A percentile compares a stretch with the other conserved stretches of the same genome.
Conservation (phyloP, 306 rosid genomes). For the Potentilla sterilis region DNA sequence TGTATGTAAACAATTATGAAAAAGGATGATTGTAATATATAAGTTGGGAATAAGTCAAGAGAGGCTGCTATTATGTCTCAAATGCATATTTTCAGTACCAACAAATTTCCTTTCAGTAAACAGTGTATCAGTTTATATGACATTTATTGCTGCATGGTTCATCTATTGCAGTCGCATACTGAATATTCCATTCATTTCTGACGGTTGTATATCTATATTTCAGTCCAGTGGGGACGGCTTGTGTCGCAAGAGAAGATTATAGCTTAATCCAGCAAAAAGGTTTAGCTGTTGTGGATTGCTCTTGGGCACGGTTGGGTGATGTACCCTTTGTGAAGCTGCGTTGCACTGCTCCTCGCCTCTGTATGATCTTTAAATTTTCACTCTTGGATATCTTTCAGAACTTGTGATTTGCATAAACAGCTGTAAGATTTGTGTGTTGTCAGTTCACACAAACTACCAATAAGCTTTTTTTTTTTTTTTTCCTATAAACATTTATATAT, state of each 20-base stretch:
- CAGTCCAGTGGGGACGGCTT: constrained; percentile 87
- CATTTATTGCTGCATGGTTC: neutral
- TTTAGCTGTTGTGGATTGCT: constrained; percentile 96
- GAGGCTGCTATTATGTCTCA: constrained; percentile 1
- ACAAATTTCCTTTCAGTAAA: neutral
- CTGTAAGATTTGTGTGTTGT: neutral
- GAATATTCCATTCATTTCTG: constrained; percentile 6
- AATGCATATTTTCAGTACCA: constrained; percentile 4
- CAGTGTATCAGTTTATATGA: neutral
- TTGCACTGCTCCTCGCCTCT: constrained; percentile 84
- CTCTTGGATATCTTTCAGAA: neutral
- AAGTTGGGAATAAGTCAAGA: constrained; percentile 7
- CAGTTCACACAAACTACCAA: neutral
- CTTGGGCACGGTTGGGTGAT: constrained; percentile 92
- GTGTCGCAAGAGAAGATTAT: constrained; percentile 87
- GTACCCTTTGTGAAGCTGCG: constrained; percentile 91
- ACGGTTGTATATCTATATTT: neutral
- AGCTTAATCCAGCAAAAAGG: constrained; percentile 64
- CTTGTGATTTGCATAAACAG: neutral
- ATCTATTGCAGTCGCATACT: neutral
- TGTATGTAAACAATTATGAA: neutral
- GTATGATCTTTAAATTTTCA: constrained; percentile 45
- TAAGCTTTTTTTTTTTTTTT: neutral
- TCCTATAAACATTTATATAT: neutral
- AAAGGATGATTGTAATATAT: constrained; percentile 3